Percentiles rank a stretch among this genome's conserved stretches.
phyloP scores from a whole-genome alignment of 352 stramenopile species.

The Globisporangium ultimum region DNA sequence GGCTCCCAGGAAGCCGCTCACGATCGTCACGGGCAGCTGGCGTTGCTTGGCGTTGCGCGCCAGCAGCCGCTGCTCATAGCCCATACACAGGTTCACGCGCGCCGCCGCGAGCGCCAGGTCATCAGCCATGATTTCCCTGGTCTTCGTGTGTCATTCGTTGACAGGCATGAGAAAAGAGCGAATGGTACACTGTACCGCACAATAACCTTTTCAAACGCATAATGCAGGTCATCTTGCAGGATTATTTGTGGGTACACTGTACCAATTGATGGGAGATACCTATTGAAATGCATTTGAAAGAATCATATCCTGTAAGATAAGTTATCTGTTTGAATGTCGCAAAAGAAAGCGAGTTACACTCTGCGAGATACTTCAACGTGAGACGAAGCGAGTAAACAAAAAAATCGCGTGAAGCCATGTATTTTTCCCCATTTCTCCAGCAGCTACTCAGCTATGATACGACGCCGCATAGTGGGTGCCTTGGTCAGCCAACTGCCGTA shows the following conservation, averaged over 20 bases:
- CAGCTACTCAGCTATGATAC: no score
- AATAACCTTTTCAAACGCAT: no score
- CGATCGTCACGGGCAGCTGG: constrained; percentile 58
- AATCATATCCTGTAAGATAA: not conserved
- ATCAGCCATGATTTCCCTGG: constrained; percentile 7
- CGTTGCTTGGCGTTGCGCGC: constrained; percentile 43
- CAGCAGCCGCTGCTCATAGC: constrained; percentile 49
- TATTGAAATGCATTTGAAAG: not conserved
- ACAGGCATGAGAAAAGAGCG: not conserved
- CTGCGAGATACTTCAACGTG: not conserved
- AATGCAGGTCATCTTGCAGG: no score
- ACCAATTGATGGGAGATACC: not conserved
- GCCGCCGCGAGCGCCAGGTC: constrained; percentile 40
- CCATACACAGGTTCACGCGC: constrained; percentile 57
- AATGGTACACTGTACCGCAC: not conserved
- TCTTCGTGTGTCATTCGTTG: not conserved
- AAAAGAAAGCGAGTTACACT: no score
- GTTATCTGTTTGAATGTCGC: no score
- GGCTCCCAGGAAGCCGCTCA: constrained; percentile 60
- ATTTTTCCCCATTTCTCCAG: no score
- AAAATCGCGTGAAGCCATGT: no score
- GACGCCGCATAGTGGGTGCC: no score
- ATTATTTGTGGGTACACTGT: not conserved
- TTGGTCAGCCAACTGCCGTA: no score
- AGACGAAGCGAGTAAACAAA: no score